These are phyloP conservation scores for Bathelium albidoporum DNA, from an alignment of 495 filamentous ascomycete genomes.

Conservation along the genomic window DNA sequence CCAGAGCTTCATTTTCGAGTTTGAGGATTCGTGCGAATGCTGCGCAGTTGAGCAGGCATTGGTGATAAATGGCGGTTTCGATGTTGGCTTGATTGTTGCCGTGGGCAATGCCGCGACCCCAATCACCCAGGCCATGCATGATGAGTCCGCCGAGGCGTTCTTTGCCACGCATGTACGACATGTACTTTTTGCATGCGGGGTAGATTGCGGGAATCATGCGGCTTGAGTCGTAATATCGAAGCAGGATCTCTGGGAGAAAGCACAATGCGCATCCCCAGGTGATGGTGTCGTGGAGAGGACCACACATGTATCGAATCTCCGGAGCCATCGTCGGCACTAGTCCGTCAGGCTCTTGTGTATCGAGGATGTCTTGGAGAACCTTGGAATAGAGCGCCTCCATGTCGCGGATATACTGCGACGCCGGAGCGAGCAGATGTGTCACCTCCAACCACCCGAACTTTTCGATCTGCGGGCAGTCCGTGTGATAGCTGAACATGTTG, in stretches of 20 bases:
- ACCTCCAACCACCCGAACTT: slow-evolving; percentile 6
- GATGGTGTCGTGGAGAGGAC: slow-evolving; percentile 5
- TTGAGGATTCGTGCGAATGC: background rate
- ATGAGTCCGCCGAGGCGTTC: slow-evolving; percentile 5
- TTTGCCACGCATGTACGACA: slow-evolving; percentile 1
- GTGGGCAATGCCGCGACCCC: slow-evolving; percentile 4
- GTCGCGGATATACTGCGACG: slow-evolving; percentile 4
- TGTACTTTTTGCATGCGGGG: background rate
- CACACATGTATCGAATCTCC: slow-evolving; percentile 6
- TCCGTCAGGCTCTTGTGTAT: slow-evolving; percentile 2
- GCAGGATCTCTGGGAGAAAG: slow-evolving; percentile 4
- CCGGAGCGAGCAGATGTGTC: background rate
- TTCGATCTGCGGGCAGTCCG: slow-evolving; percentile 7
- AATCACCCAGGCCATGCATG: slow-evolving; percentile 5
- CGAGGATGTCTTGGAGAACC: slow-evolving; percentile 2
- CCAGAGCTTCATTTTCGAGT: background rate
- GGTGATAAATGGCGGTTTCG: slow-evolving; percentile 4
- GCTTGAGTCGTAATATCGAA: slow-evolving; percentile 1
- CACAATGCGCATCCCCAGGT: slow-evolving; percentile 6
- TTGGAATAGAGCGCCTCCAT: slow-evolving; percentile 5
- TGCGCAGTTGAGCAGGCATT: background rate
- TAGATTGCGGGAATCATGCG: background rate
- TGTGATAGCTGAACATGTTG: slow-evolving; percentile 6
- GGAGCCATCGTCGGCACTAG: slow-evolving; percentile 3
- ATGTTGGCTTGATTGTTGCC: slow-evolving; percentile 8